phyloP scores from a whole-genome alignment of 1,284 basidiomycete genomes.

The Puccinia hordei region DNA sequence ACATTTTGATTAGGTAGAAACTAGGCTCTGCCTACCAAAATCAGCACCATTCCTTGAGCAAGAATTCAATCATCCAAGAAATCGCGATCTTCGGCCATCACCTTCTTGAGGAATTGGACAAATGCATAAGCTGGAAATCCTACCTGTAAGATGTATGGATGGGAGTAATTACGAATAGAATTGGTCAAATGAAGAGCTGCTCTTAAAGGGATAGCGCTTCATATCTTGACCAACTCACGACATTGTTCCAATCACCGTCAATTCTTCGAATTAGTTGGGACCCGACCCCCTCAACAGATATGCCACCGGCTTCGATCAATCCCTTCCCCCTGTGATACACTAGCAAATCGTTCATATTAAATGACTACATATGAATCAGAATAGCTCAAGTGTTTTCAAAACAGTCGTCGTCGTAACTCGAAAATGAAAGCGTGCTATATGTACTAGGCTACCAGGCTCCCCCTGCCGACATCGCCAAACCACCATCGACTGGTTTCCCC shows the following conservation, averaged over 20 bases:
- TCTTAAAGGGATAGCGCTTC: neutral
- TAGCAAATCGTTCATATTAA: neutral
- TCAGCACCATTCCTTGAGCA: too few relatives aligned
- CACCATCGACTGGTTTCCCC: conserved; percentile 33
- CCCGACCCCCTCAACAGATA: conserved; percentile 30
- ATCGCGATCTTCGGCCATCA: conserved; percentile 30
- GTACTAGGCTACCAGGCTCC: conserved; percentile 30
- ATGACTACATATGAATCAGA: neutral
- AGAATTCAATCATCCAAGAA: conserved; percentile 34
- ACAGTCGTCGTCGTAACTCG: too few relatives aligned
- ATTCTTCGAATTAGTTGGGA: conserved; percentile 36
- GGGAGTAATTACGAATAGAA: neutral
- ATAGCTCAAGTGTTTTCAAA: neutral
- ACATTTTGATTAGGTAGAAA: too few relatives aligned
- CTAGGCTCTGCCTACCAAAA: too few relatives aligned
- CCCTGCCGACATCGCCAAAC: conserved; percentile 30
- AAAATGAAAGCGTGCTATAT: neutral
- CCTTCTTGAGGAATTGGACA: conserved; percentile 24
- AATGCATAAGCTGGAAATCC: conserved; percentile 43
- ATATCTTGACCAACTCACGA: neutral
- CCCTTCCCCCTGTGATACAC: conserved; percentile 40
- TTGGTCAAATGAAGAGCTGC: neutral
- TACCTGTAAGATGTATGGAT: neutral
- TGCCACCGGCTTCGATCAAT: conserved; percentile 43
- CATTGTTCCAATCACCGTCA: conserved; percentile 46